Evolutionary conservation across 371 early-diverging fungal species (phyloP), one percentile per base, ranked within the genome.

Genomic region (Rhizopus delemar): DNA sequence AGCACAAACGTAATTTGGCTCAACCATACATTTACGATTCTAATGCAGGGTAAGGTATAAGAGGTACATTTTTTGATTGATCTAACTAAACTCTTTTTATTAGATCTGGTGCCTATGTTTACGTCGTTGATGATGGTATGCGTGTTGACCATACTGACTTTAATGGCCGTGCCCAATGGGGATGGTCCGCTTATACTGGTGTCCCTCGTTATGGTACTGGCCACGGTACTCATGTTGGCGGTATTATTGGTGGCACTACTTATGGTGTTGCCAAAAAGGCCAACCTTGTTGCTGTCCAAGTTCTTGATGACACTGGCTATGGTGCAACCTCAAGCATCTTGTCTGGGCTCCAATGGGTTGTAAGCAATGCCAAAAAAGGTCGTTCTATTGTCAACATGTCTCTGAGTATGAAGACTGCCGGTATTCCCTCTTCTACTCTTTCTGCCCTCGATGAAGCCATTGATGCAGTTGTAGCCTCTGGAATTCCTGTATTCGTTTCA

Each of bases 221-320:
- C 7, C 71, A 73, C 34, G 71, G 73, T 54, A 92, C 94, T 9
- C 93, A 93, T 66, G 90, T 89, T 35, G 84, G 92, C 49, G 91
- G 94, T 51, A 88, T 88, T 32, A 84, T 92, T 60, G 95, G 79
- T 34, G 87, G 91, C 31, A 80, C 72, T 34, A 83, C 75, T 0
- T 89, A 81, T 69, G 98, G 96, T 66, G 90, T 97, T 43, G 93
- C 96, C 57, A 95, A 95, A 69, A 90, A 93, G 61, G 90, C 83
- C 43, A 85, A 70, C 22, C 50, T 97, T 22, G 80, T 94, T 38
- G 90, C 90, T 57, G 94, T 95, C 48, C 93, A 94, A 74, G 94
- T 96, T 9, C 74, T 97, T 13, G 71, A 81, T 62, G 63, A 69
- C 28, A 57, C 70, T 11, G 93, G 94, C 16, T 66, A 65, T 13